Evolutionary conservation across 768 basidiomycete genomes (phyloP).

Genomic region (Leccinellum rugosiceps): DNA sequence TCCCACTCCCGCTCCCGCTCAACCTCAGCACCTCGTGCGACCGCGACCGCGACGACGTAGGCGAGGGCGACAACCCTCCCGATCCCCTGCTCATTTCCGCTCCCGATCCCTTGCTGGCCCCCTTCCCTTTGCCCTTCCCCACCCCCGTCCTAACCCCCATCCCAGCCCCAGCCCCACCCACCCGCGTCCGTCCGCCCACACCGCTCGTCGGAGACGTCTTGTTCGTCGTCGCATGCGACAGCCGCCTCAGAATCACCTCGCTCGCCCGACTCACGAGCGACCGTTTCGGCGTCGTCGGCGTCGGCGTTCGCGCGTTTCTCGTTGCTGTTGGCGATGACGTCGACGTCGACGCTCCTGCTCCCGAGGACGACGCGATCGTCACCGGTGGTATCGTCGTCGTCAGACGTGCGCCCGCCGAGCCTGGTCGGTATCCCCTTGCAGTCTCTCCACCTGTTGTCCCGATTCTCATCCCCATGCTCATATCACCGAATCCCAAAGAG

Average conservation of each 20-base stretch:
- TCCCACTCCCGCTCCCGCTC: neutral
- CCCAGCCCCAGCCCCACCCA: too few relatives aligned
- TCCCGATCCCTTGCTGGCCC: too few relatives aligned
- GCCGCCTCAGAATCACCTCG: slow-evolving; percentile 22
- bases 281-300: neutral
- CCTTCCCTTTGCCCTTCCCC: too few relatives aligned
- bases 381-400: slow-evolving; percentile 5
- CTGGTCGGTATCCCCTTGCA: slow-evolving; percentile 11
- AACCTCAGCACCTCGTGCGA: slow-evolving; percentile 1
- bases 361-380: neutral
- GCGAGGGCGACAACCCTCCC: neutral
- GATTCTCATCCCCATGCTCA: neutral
- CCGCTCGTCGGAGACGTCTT: neutral
- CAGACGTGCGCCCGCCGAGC: slow-evolving; percentile 24
- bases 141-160: too few relatives aligned
- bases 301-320: neutral
- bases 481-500: neutral
- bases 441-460: neutral
- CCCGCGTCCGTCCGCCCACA: neutral
- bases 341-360: too few relatives aligned
- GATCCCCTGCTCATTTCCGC: neutral
- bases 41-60: slow-evolving; percentile 1
- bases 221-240: slow-evolving; percentile 20
- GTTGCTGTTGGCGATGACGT: neutral
- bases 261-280: slow-evolving; percentile 29